These are phyloP conservation scores for Candida adriatica DNA, from an alignment of 805 yeast species.

Conservation along the genomic window DNA sequence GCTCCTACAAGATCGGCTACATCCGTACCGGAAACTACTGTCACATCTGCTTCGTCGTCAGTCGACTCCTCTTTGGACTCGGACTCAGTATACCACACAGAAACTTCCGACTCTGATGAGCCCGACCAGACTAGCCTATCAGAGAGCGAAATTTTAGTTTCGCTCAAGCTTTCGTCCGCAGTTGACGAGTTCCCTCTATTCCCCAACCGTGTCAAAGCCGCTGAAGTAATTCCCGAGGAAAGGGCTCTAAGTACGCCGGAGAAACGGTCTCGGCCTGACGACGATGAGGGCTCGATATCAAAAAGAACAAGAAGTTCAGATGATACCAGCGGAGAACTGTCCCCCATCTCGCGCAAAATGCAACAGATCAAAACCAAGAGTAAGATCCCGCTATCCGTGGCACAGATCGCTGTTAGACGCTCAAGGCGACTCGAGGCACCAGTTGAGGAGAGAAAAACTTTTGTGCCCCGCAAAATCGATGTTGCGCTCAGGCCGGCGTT, in stretches of 20 bases:
- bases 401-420: slow-evolving; percentile 13
- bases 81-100: too few species aligned
- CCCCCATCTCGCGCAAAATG: slow-evolving; percentile 9
- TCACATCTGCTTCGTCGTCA: too few species aligned
- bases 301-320: slow-evolving; percentile 10
- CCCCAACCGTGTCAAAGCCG: slow-evolving; percentile 5
- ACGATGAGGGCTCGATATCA: slow-evolving; percentile 10
- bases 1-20: too few species aligned
- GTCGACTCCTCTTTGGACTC: too few species aligned
- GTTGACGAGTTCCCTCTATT: slow-evolving; percentile 13
- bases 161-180: too few species aligned
- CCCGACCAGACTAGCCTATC: too few species aligned
- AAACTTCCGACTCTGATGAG: too few species aligned
- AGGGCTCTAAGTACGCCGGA: slow-evolving; percentile 12
- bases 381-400: slow-evolving; percentile 16
- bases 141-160: too few species aligned
- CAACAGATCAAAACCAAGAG: slow-evolving; percentile 11
- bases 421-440: slow-evolving; percentile 15
- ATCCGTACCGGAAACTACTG: too few species aligned
- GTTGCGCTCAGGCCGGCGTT: slow-evolving; percentile 12
- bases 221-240: slow-evolving; percentile 8
- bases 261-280: slow-evolving; percentile 5
- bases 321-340: not conserved
- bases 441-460: slow-evolving; percentile 4
- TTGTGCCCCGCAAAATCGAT: slow-evolving; percentile 16